Evolutionary conservation across 2,329 filamentous ascomycete genomes (phyloP).

Genomic region (Onygenales sp.): DNA sequence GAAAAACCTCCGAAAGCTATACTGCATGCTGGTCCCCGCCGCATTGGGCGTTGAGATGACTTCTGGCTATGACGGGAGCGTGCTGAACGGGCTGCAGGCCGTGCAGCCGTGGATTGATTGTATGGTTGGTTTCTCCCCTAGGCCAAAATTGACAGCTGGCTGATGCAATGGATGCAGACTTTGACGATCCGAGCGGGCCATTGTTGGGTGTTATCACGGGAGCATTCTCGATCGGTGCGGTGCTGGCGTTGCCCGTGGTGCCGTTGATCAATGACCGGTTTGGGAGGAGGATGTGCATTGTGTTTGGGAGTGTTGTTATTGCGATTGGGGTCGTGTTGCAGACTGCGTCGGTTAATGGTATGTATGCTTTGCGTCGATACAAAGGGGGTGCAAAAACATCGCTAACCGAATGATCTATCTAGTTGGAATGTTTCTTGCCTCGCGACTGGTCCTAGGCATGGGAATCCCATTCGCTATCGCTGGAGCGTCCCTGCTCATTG

Average conservation of each 20-base stretch:
- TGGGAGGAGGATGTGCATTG: slow-evolving; percentile 49
- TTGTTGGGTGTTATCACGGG: slow-evolving; percentile 45
- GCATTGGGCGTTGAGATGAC: slow-evolving; percentile 56
- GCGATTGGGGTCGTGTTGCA: slow-evolving; percentile 48
- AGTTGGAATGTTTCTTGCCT: slow-evolving; percentile 52
- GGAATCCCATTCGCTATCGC: slow-evolving; percentile 53
- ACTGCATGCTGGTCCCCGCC: slow-evolving; percentile 49
- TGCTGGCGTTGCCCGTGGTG: slow-evolving; percentile 49
- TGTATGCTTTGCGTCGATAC: too few species aligned
- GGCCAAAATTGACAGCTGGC: slow-evolving; percentile 5
- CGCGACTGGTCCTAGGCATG: slow-evolving; percentile 51
- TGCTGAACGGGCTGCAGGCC: slow-evolving; percentile 38
- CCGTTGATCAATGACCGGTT: slow-evolving; percentile 46
- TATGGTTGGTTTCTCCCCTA: slow-evolving; percentile 7
- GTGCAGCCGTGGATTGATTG: slow-evolving; percentile 30
- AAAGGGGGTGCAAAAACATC: too few species aligned
- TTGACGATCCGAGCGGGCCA: slow-evolving; percentile 13
- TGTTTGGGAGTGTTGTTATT: slow-evolving; percentile 47
- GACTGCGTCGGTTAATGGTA: slow-evolving; percentile 30
- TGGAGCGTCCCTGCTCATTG: slow-evolving; percentile 48
- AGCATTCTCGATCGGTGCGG: slow-evolving; percentile 51
- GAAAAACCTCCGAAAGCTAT: slow-evolving; percentile 47
- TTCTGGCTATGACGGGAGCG: slow-evolving; percentile 48
- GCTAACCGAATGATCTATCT: background rate
- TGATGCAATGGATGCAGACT: slow-evolving; percentile 12